These are phyloP conservation scores for Globisporangium lucens DNA, from an alignment of 352 stramenopile species.

Conservation along the genomic window DNA sequence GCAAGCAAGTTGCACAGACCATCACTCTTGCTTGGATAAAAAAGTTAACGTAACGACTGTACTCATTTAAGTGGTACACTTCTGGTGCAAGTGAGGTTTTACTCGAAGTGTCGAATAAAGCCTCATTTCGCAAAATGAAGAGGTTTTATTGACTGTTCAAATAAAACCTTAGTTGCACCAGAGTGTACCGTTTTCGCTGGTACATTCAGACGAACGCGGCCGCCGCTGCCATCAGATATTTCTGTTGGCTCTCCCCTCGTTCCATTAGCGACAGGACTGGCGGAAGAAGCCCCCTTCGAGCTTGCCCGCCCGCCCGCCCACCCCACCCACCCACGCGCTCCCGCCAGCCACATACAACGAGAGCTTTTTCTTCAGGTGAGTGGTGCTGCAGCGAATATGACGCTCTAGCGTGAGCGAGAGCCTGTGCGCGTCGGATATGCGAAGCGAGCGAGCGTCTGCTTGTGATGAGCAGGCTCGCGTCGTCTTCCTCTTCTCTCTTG, in stretches of 20 bases:
- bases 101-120: not conserved
- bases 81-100: not conserved
- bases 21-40: not conserved
- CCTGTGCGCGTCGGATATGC: not conserved
- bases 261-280: not conserved
- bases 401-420: not conserved
- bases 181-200: slow-evolving; percentile 11
- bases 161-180: slow-evolving; percentile 5
- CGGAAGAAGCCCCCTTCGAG: slow-evolving; percentile 8
- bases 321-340: not conserved
- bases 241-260: slow-evolving; percentile 20
- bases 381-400: slow-evolving; percentile 1
- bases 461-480: not conserved
- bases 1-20: slow-evolving; percentile 1
- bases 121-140: not conserved
- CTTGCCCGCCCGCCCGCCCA: not conserved
- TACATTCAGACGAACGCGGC: slow-evolving; percentile 4
- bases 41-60: not conserved
- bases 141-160: not conserved
- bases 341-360: slow-evolving; percentile 19
- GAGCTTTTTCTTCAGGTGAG: slow-evolving; percentile 25
- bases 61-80: not conserved
- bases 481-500: not conserved
- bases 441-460: slow-evolving; percentile 1
- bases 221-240: slow-evolving; percentile 34